phyloP scores from a whole-genome alignment of 2,329 filamentous ascomycete genomes.

The Phyllosticta paracitricarpa region DNA sequence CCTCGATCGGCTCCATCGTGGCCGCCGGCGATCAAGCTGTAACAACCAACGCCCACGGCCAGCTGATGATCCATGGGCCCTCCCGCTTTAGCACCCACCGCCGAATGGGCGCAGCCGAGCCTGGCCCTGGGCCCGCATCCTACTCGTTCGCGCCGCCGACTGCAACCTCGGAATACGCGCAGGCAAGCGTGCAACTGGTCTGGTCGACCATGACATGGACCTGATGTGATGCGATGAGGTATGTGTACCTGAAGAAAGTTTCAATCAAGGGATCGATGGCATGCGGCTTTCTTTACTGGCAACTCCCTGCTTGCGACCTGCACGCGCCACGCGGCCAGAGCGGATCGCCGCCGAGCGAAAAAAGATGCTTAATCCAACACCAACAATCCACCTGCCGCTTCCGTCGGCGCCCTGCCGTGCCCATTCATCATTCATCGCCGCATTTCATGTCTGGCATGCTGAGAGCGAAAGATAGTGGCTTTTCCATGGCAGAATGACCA shows the following conservation, averaged over 20 bases:
- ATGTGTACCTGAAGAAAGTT: background rate
- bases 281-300: background rate
- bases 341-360: background rate
- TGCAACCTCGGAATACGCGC: background rate
- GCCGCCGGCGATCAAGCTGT: background rate
- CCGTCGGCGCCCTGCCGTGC: background rate
- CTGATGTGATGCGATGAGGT: background rate
- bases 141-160: background rate
- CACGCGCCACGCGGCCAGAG: background rate
- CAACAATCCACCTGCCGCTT: background rate
- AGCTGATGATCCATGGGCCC: background rate
- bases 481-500: too few species aligned
- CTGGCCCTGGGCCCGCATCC: background rate
- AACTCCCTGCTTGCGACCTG: background rate
- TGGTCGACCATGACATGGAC: too few species aligned
- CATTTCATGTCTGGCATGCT: too few species aligned
- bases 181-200: background rate
- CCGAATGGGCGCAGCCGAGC: background rate
- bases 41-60: background rate
- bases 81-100: background rate
- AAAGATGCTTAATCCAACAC: background rate
- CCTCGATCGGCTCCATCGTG: too few species aligned
- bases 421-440: too few species aligned
- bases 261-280: background rate
- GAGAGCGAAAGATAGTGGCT: too few species aligned